Percentiles rank a stretch among this genome's conserved stretches.
Conservation (phyloP, 1,284 basidiomycete species). For the Apiotrichum laibachii region DNA sequence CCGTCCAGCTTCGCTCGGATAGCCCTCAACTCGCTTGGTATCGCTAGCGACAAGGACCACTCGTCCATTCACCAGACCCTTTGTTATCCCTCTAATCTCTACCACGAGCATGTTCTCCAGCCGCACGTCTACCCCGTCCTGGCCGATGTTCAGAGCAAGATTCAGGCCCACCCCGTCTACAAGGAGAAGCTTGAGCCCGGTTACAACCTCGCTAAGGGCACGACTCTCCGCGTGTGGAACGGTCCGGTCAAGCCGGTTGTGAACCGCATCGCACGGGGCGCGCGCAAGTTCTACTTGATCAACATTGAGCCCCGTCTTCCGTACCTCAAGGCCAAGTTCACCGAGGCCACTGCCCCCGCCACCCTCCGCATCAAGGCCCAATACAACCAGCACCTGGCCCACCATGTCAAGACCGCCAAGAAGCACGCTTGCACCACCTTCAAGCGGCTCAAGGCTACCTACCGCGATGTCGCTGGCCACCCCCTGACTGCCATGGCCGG, state of each 20-base stretch:
- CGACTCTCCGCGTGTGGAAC: slow-evolving; percentile 27
- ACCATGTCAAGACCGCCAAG: slow-evolving; percentile 30
- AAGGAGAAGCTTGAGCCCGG: slow-evolving; percentile 30
- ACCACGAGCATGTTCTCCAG: slow-evolving; percentile 38
- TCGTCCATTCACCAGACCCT: slow-evolving; percentile 35
- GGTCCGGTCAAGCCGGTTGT: slow-evolving; percentile 41
- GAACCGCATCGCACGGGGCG: slow-evolving; percentile 28
- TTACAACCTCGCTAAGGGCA: slow-evolving; percentile 14
- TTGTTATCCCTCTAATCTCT: slow-evolving; percentile 47
- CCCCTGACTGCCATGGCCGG: slow-evolving; percentile 33
- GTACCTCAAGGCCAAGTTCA: slow-evolving; percentile 31
- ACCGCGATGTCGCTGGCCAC: slow-evolving; percentile 31
- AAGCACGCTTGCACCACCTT: slow-evolving; percentile 23
- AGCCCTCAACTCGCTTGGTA: slow-evolving; percentile 36
- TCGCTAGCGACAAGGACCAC: slow-evolving; percentile 17
- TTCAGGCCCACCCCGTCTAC: slow-evolving; percentile 31
- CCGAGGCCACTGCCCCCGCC: slow-evolving; percentile 36
- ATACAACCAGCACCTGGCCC: slow-evolving; percentile 27
- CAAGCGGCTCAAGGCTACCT: slow-evolving; percentile 22
- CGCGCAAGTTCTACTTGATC: slow-evolving; percentile 37
- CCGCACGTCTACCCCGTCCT: slow-evolving; percentile 38
- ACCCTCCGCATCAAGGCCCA: slow-evolving; percentile 27
- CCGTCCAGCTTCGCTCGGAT: slow-evolving; percentile 31
- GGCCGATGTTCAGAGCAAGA: slow-evolving; percentile 26
- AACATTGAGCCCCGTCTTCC: slow-evolving; percentile 46